Evolutionary conservation across 2,329 filamentous ascomycete genomes (phyloP).

Genomic region (Aureobasidium pullulans): DNA sequence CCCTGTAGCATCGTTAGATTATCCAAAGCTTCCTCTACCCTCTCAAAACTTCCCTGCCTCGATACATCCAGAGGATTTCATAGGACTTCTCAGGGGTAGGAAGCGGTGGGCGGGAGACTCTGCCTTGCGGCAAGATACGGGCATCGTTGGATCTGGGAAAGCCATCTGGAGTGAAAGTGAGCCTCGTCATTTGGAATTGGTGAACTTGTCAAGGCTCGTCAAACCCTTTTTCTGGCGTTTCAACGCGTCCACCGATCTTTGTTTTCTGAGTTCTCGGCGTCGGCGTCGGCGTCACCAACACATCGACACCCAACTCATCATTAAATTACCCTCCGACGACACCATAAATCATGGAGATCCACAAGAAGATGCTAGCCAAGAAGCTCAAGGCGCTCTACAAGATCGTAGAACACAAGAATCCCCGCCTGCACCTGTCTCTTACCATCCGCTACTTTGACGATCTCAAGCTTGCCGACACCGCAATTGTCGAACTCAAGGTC

Average conservation of each 20-base stretch:
- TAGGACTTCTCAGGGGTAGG: too few relatives aligned
- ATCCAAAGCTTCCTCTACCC: too few relatives aligned
- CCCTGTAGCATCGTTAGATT: too few relatives aligned
- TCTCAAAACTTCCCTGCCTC: too few relatives aligned
- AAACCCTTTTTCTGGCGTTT: background rate
- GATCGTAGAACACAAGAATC: background rate
- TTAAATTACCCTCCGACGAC: background rate
- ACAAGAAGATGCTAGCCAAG: slow-evolving; percentile 3
- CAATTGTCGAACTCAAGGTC: background rate
- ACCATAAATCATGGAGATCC: background rate
- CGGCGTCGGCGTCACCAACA: background rate
- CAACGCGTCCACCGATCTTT: background rate
- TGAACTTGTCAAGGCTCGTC: background rate
- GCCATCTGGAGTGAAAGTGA: background rate
- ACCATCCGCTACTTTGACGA: background rate
- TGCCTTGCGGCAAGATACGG: background rate
- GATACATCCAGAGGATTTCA: too few relatives aligned
- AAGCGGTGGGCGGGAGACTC: background rate
- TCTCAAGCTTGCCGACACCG: background rate
- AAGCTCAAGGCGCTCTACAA: background rate
- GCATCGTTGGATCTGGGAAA: background rate
- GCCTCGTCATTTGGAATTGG: background rate
- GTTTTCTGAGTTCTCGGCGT: background rate
- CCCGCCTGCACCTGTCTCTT: background rate
- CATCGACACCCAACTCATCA: background rate